phyloP scores from a whole-genome alignment of 306 rosid species.

The Glycine tomentella region DNA sequence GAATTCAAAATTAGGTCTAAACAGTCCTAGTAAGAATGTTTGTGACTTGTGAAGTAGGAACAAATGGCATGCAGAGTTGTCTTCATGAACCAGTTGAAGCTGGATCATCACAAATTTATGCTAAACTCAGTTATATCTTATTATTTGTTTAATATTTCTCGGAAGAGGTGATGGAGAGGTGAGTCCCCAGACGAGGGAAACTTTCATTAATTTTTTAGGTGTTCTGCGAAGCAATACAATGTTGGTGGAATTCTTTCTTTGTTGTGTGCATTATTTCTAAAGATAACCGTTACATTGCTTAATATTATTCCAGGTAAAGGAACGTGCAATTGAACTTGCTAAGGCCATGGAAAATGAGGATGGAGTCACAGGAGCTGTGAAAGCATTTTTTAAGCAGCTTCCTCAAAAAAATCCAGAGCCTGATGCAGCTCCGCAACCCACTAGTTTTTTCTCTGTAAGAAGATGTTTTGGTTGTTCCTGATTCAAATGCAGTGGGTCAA shows the following conservation, averaged over 20 bases:
- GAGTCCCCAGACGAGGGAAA: background rate
- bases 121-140: too few species aligned
- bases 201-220: background rate
- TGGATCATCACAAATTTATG: slow-evolving; percentile 1
- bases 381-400: slow-evolving; percentile 95
- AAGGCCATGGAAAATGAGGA: slow-evolving; percentile 95
- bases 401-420: slow-evolving; percentile 59
- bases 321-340: slow-evolving; percentile 77
- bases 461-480: slow-evolving; percentile 90
- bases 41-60: too few species aligned
- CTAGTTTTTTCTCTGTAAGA: slow-evolving; percentile 66
- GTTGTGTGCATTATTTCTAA: background rate
- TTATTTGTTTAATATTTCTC: background rate
- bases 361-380: slow-evolving; percentile 97
- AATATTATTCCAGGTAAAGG: slow-evolving; percentile 73
- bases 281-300: slow-evolving; percentile 3
- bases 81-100: background rate
- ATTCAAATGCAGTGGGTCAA: slow-evolving; percentile 35
- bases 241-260: too few species aligned
- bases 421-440: slow-evolving; percentile 56
- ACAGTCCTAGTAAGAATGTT: too few species aligned
- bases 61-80: too few species aligned
- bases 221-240: background rate
- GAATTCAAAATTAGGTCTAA: too few species aligned
- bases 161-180: too few species aligned